phyloP scores from a whole-genome alignment of 1,139 yeast genomes.

The Diutina scorzettiae region DNA sequence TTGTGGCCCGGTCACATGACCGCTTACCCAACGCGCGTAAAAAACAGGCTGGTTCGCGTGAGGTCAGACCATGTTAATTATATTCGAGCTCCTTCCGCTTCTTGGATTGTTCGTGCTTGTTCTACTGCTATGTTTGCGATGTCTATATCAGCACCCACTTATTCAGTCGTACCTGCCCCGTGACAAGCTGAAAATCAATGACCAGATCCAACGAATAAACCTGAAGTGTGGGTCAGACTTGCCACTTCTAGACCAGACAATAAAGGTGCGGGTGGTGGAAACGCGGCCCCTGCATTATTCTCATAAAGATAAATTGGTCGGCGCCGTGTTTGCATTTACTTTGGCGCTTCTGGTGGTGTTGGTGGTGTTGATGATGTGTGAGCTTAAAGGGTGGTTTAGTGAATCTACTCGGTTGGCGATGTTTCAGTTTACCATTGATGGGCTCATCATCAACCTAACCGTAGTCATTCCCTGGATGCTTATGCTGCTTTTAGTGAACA shows the following conservation, averaged over 20 bases:
- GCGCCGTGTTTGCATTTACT: constrained; percentile 19
- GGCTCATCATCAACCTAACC: constrained; percentile 21
- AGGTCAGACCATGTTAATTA: neutral
- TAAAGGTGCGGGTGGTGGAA: constrained; percentile 11
- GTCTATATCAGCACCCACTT: constrained; percentile 17
- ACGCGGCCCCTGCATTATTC: constrained; percentile 7
- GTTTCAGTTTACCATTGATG: constrained; percentile 22
- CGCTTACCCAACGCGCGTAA: neutral
- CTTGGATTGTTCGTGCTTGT: constrained; percentile 10
- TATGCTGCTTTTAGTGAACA: constrained; percentile 19
- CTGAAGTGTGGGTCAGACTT: constrained; percentile 12
- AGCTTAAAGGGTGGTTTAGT: constrained; percentile 18
- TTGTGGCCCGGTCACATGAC: no score
- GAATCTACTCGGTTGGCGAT: constrained; percentile 15
- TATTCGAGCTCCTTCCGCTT: constrained; percentile 10
- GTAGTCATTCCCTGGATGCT: constrained; percentile 24
- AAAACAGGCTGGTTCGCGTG: neutral
- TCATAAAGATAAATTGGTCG: constrained; percentile 12
- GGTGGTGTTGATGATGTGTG: constrained; percentile 27
- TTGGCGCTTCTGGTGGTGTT: constrained; percentile 23
- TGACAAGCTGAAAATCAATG: constrained; percentile 15
- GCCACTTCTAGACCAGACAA: constrained; percentile 12
- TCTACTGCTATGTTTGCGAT: constrained; percentile 14
- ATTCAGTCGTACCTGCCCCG: constrained; percentile 11
- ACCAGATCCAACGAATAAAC: constrained; percentile 11